Conservation (phyloP, 225 moss, liverwort and hornwort species). For the Bryoerythrophyllum caledonicum region DNA sequence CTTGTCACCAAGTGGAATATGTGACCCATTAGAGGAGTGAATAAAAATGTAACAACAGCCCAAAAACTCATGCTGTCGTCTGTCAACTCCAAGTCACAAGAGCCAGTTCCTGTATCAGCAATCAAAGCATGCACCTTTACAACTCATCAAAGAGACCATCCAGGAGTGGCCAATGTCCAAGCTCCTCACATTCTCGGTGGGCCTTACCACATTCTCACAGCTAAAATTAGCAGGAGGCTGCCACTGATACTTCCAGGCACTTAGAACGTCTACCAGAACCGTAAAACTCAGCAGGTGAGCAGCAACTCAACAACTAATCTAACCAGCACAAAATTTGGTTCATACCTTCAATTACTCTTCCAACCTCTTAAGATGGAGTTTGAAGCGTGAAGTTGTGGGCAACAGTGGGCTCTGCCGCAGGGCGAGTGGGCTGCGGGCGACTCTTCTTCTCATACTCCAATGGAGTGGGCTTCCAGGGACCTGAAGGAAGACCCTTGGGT, state of each 20-base stretch:
- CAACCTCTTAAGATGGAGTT: slow-evolving; percentile 33
- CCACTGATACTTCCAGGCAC: slow-evolving; percentile 9
- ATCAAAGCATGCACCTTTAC: not conserved
- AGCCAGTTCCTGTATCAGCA: not conserved
- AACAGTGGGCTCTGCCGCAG: slow-evolving; percentile 27
- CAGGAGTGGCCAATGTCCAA: slow-evolving; percentile 1
- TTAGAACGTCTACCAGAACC: slow-evolving; percentile 7
- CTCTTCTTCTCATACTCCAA: slow-evolving; percentile 43
- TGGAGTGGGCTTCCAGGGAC: slow-evolving; percentile 54
- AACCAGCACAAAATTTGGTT: slow-evolving; percentile 28
- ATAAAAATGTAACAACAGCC: no score
- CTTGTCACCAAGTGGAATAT: no score
- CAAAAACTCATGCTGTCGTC: not conserved
- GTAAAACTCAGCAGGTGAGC: slow-evolving; percentile 7
- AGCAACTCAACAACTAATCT: slow-evolving; percentile 30
- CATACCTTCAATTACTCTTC: slow-evolving; percentile 8
- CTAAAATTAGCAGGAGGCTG: slow-evolving; percentile 15
- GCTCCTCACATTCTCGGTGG: slow-evolving; percentile 17
- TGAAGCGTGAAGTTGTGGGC: slow-evolving; percentile 48
- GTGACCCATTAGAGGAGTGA: no score
- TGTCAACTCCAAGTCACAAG: not conserved
- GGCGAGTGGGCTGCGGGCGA: slow-evolving; percentile 22
- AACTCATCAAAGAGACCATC: not conserved
- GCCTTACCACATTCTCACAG: slow-evolving; percentile 7
- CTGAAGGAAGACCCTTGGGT: slow-evolving; percentile 33